Evolutionary conservation across 139 green algal species (phyloP).

Genomic region (Chlorella sp.): DNA sequence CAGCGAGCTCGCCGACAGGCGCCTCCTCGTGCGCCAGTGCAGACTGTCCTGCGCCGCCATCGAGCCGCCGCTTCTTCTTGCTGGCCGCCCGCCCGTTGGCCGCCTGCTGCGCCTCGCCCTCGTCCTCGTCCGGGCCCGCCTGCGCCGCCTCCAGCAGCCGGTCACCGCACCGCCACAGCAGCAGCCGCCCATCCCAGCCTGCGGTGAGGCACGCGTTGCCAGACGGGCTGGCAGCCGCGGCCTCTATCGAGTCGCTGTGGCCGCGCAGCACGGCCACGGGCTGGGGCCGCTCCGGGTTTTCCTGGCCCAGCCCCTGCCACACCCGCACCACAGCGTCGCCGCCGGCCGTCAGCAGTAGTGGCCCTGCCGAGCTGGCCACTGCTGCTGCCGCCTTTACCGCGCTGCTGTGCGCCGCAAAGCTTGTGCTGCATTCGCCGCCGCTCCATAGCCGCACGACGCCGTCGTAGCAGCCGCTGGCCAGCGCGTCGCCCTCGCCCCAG

Average conservation of each 20-base stretch:
- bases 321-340: conserved; percentile 37
- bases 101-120: background rate
- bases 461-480: conserved; percentile 33
- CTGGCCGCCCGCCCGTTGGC: conserved; percentile 2
- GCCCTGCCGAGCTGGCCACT: conserved; percentile 25
- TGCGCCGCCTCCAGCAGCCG: conserved; percentile 13
- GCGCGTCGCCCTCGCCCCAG: background rate
- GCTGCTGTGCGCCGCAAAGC: conserved; percentile 39
- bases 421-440: background rate
- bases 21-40: conserved; percentile 33
- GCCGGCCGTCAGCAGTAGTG: conserved; percentile 58
- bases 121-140: conserved; percentile 5
- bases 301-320: conserved; percentile 26
- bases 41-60: background rate
- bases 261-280: conserved; percentile 28
- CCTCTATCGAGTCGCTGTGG: conserved; percentile 66
- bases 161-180: conserved; percentile 63
- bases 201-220: conserved; percentile 47
- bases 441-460: conserved; percentile 30
- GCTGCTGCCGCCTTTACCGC: conserved; percentile 31
- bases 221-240: conserved; percentile 46
- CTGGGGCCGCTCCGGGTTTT: background rate
- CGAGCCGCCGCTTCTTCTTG: conserved; percentile 56
- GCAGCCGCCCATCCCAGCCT: conserved; percentile 74
- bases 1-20: conserved; percentile 40